Conservation (phyloP, 2,329 filamentous ascomycete genomes). For the Phyllachora maydis region DNA sequence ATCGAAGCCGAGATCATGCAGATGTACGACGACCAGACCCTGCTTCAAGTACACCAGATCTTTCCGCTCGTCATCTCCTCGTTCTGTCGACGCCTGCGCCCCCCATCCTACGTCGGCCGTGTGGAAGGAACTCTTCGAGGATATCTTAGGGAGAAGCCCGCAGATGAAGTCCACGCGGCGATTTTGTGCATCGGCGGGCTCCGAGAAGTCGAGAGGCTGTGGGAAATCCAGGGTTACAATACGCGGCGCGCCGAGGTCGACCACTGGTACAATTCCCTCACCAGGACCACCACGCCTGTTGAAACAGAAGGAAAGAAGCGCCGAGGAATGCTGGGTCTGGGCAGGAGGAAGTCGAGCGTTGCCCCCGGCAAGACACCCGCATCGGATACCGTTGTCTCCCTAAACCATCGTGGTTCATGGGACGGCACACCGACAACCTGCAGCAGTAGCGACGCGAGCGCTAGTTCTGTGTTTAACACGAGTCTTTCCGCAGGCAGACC, state of each 20-base stretch:
- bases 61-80: constrained; percentile 45
- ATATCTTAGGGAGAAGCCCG: constrained; percentile 39
- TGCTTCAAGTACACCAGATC: constrained; percentile 41
- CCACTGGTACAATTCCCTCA: constrained; percentile 32
- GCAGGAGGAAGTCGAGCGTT: constrained; percentile 33
- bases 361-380: constrained; percentile 12
- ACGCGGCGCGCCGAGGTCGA: constrained; percentile 36
- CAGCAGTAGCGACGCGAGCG: constrained; percentile 9
- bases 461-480: constrained; percentile 32
- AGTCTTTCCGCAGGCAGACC: constrained; percentile 40
- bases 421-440: constrained; percentile 1
- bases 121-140: constrained; percentile 41
- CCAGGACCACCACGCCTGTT: constrained; percentile 15
- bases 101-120: constrained; percentile 42
- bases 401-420: constrained; percentile 1
- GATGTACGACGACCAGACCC: constrained; percentile 42
- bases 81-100: constrained; percentile 38
- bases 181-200: constrained; percentile 39
- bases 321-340: constrained; percentile 28
- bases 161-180: constrained; percentile 40
- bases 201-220: constrained; percentile 40
- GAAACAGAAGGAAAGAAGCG: constrained; percentile 25
- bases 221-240: constrained; percentile 48
- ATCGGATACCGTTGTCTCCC: constrained; percentile 3
- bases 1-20: constrained; percentile 40